phyloP scores from a whole-genome alignment of 805 yeast species.

The Starmerella gropengiesseri region DNA sequence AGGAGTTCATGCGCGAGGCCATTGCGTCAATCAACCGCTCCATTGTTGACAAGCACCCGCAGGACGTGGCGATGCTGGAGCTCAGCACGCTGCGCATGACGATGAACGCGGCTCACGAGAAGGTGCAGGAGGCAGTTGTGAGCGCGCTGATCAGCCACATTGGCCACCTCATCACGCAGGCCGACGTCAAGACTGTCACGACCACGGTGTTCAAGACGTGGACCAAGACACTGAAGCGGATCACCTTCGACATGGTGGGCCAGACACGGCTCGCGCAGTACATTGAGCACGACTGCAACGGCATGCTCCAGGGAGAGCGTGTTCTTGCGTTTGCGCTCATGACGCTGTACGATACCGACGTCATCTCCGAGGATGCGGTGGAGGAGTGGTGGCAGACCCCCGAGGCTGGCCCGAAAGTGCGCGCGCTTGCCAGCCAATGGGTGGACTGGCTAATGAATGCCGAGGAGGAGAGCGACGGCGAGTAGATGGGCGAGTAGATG shows the following conservation, averaged over 20 bases:
- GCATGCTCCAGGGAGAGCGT: constrained; percentile 33
- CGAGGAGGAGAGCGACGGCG: constrained; percentile 48
- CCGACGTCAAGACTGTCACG: constrained; percentile 67
- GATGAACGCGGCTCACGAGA: constrained; percentile 89
- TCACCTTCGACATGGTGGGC: constrained; percentile 71
- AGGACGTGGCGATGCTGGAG: constrained; percentile 86
- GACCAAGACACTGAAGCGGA: constrained; percentile 73
- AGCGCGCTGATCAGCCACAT: constrained; percentile 61
- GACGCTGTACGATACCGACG: constrained; percentile 68
- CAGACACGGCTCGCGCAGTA: constrained; percentile 54
- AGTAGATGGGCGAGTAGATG: too few relatives aligned
- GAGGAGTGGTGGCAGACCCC: constrained; percentile 67
- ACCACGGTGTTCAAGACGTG: constrained; percentile 66
- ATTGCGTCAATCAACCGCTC: constrained; percentile 87
- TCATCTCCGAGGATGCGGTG: constrained; percentile 71
- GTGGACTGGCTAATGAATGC: constrained; percentile 82
- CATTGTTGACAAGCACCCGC: constrained; percentile 79
- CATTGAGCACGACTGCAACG: constrained; percentile 39
- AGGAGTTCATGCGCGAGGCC: constrained; percentile 82
- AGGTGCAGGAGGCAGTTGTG: constrained; percentile 73
- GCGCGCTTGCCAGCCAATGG: constrained; percentile 57
- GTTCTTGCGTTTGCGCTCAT: constrained; percentile 42
- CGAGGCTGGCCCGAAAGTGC: constrained; percentile 38
- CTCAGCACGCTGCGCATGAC: constrained; percentile 94
- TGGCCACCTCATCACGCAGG: constrained; percentile 61